phyloP scores from a whole-genome alignment of 2,329 filamentous ascomycete species.

The Raffaelea deltoideospora region DNA sequence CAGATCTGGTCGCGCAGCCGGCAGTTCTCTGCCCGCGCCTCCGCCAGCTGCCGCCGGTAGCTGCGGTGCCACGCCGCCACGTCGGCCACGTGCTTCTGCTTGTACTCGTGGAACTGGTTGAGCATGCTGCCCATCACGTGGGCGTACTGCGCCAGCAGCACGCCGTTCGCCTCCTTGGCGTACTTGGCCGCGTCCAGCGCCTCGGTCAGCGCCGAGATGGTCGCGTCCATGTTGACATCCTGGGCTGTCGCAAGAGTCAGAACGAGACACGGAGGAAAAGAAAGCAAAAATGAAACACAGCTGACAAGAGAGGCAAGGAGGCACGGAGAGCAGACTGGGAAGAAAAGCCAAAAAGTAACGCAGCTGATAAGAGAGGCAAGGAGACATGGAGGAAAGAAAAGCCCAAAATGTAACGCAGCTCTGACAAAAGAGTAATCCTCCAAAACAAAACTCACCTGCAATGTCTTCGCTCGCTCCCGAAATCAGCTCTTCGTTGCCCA shows the following conservation, averaged over 20 bases:
- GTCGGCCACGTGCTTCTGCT: conserved; percentile 45
- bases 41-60: conserved; percentile 49
- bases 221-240: conserved; percentile 33
- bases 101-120: conserved; percentile 51
- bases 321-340: not conserved
- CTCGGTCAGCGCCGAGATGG: conserved; percentile 45
- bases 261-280: no score
- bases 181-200: conserved; percentile 46
- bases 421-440: no score
- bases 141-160: conserved; percentile 42
- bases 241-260: conserved; percentile 27
- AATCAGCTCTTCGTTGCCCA: conserved; percentile 45
- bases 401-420: not conserved
- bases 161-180: conserved; percentile 44
- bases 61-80: conserved; percentile 50
- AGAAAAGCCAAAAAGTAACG: not conserved
- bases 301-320: no score
- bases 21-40: conserved; percentile 48
- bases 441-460: conserved; percentile 27
- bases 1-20: conserved; percentile 50
- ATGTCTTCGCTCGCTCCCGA: conserved; percentile 39
- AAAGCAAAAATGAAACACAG: no score
- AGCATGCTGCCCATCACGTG: conserved; percentile 41
- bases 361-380: no score
- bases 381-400: not conserved